These are phyloP conservation scores for Cladosporium austrohemisphaericum DNA, from an alignment of 2,329 filamentous ascomycete species.

Conservation along the genomic window DNA sequence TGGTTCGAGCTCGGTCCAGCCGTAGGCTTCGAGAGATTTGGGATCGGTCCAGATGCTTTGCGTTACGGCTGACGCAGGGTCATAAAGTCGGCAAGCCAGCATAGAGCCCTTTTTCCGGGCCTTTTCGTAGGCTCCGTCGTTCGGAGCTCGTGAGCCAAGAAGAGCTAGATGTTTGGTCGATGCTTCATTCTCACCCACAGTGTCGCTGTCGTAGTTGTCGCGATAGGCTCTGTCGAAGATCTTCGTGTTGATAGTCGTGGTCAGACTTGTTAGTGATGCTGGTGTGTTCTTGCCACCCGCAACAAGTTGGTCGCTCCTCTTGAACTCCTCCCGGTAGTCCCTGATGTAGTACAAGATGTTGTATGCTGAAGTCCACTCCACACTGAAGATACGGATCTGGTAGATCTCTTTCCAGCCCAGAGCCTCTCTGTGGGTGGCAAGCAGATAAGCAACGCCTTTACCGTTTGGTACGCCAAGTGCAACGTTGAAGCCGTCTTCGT, in stretches of 20 bases:
- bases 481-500: conserved; percentile 11
- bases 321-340: background rate
- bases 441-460: conserved; percentile 13
- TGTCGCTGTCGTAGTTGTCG: too few relatives aligned
- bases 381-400: conserved; percentile 15
- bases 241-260: too few relatives aligned
- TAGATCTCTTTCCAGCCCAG: conserved; percentile 13
- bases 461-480: conserved; percentile 9
- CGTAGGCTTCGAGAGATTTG: background rate
- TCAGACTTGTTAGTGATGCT: too few relatives aligned
- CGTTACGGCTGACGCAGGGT: background rate
- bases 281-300: too few relatives aligned
- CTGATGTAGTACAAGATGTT: conserved; percentile 15
- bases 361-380: background rate
- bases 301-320: background rate
- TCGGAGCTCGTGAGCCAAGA: too few relatives aligned
- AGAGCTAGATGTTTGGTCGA: too few relatives aligned
- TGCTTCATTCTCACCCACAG: too few relatives aligned
- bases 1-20: background rate
- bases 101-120: background rate
- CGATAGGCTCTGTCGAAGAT: too few relatives aligned
- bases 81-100: background rate
- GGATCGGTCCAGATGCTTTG: background rate
- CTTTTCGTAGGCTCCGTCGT: background rate
- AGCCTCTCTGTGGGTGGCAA: conserved; percentile 9